phyloP scores from a whole-genome alignment of 768 basidiomycete genomes.

The Phaffia australis region DNA sequence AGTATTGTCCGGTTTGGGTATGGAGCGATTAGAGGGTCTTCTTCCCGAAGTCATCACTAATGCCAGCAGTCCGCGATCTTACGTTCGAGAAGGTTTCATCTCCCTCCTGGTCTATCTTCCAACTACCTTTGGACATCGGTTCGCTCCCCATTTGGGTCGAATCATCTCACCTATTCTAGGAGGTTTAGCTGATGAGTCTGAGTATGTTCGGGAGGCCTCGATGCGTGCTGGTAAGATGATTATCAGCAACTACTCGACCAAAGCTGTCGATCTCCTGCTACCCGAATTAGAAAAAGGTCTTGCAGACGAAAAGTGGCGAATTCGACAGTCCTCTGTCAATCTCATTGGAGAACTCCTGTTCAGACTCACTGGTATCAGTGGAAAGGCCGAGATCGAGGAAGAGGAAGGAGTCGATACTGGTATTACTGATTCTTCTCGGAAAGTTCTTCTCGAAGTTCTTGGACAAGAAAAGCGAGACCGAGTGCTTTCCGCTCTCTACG shows the following conservation, averaged over 20 bases:
- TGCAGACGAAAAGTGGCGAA: slow-evolving; percentile 91
- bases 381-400: slow-evolving; percentile 63
- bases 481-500: slow-evolving; percentile 77
- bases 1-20: slow-evolving; percentile 89
- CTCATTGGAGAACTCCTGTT: slow-evolving; percentile 91
- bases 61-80: slow-evolving; percentile 75
- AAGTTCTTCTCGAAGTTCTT: slow-evolving; percentile 74
- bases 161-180: slow-evolving; percentile 85
- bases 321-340: slow-evolving; percentile 89
- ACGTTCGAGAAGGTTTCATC: slow-evolving; percentile 97
- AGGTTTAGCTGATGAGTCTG: slow-evolving; percentile 83
- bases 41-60: slow-evolving; percentile 88
- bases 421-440: slow-evolving; percentile 58
- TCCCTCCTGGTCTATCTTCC: slow-evolving; percentile 90
- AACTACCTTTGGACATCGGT: slow-evolving; percentile 88
- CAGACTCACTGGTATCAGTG: slow-evolving; percentile 91
- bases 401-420: slow-evolving; percentile 55
- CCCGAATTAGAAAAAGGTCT: slow-evolving; percentile 90
- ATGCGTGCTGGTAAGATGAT: slow-evolving; percentile 99
- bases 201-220: slow-evolving; percentile 90
- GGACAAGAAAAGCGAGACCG: slow-evolving; percentile 81
- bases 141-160: slow-evolving; percentile 89
- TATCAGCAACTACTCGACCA: slow-evolving; percentile 81
- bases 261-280: slow-evolving; percentile 82
- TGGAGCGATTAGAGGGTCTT: slow-evolving; percentile 84